Percentiles rank a stretch among this genome's conserved stretches.
Evolutionary conservation across 140 eudicot genomes (phyloP).

Genomic region (Stevia rebaudiana): DNA sequence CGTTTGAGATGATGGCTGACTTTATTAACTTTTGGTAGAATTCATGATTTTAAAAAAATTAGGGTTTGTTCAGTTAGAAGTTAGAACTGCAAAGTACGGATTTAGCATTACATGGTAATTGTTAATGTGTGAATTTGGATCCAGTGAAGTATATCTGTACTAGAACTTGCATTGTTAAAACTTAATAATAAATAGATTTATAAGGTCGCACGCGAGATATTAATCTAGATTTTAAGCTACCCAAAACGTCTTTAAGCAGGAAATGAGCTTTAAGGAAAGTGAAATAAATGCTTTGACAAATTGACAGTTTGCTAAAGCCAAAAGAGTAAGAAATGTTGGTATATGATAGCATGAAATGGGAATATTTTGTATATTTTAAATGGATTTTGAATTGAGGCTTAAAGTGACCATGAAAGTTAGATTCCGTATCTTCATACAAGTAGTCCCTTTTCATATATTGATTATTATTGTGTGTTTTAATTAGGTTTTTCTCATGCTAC

Average conservation of each 20-base stretch:
- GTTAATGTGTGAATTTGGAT: conserved; percentile 11
- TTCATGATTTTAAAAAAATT: not conserved
- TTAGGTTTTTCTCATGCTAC: not conserved
- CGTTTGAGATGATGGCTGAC: not conserved
- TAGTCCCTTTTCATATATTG: not conserved
- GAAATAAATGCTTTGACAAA: not conserved
- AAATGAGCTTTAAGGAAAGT: conserved; percentile 1
- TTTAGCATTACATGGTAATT: not conserved
- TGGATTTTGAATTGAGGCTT: conserved; percentile 10
- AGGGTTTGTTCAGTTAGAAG: not conserved
- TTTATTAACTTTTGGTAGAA: not conserved
- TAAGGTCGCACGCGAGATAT: not conserved
- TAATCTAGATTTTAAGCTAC: not conserved
- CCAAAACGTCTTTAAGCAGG: not conserved
- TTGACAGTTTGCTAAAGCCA: not conserved
- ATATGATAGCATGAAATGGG: conserved; percentile 1
- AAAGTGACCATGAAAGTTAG: not conserved
- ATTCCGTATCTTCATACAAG: not conserved
- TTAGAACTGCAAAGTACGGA: not conserved
- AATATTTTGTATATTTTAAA: not conserved
- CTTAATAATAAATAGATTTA: not conserved
- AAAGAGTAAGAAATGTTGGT: conserved; percentile 20
- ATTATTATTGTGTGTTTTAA: not conserved
- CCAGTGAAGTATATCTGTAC: not conserved
- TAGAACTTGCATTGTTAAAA: not conserved